phyloP scores from a whole-genome alignment of 2,329 filamentous ascomycete genomes.

The Podosphaera fusca region DNA sequence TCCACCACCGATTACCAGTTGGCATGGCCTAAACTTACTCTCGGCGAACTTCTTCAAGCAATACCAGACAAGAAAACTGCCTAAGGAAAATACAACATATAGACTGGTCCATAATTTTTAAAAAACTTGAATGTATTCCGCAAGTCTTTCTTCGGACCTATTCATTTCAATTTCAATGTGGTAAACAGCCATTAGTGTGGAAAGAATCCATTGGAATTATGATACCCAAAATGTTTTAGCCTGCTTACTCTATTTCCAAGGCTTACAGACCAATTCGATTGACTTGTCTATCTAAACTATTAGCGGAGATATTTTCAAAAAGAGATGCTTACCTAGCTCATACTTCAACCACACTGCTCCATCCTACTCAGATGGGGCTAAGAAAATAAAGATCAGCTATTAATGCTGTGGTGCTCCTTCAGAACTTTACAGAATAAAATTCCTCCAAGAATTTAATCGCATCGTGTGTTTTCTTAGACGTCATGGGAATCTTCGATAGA shows the following conservation, averaged over 20 bases:
- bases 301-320: background rate
- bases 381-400: constrained; percentile 1
- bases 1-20: no score
- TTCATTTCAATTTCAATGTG: background rate
- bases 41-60: no score
- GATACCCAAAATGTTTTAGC: background rate
- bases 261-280: constrained; percentile 1
- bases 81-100: no score
- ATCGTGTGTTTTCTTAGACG: background rate
- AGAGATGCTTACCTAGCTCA: background rate
- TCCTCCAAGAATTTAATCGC: background rate
- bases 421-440: background rate
- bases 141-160: no score
- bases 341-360: background rate
- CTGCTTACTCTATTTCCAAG: background rate
- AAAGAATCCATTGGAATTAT: constrained; percentile 1
- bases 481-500: background rate
- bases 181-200: background rate
- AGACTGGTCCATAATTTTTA: no score
- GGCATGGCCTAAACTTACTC: no score
- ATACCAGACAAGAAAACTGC: no score
- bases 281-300: background rate
- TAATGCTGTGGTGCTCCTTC: background rate
- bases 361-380: background rate
- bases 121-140: no score